Conservation (phyloP, 1,139 yeast genomes). For the Hanseniaspora gamundiae region DNA sequence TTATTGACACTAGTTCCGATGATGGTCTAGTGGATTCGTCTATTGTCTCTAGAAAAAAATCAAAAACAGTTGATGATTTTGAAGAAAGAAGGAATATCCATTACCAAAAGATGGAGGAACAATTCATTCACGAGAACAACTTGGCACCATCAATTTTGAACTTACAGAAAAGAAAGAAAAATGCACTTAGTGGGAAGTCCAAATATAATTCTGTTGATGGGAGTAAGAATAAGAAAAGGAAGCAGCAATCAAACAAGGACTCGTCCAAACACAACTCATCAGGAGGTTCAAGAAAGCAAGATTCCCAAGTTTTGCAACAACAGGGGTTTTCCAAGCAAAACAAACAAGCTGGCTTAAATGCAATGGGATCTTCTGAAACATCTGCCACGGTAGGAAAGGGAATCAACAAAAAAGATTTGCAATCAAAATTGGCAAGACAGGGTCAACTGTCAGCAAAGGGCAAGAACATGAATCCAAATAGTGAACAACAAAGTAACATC, state of each 20-base stretch:
- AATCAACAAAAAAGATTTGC: slow-evolving; percentile 10
- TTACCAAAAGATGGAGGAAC: slow-evolving; percentile 2
- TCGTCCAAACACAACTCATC: not conserved
- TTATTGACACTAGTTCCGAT: slow-evolving; percentile 4
- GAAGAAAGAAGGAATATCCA: slow-evolving; percentile 4
- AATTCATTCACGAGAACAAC: slow-evolving; percentile 4
- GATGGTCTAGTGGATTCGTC: slow-evolving; percentile 3
- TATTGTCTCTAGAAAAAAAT: not conserved
- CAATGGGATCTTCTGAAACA: not conserved
- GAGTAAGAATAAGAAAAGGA: slow-evolving; percentile 5
- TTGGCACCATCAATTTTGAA: slow-evolving; percentile 1
- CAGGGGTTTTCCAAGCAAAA: not conserved
- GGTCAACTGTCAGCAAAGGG: slow-evolving; percentile 10
- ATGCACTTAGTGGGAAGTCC: slow-evolving; percentile 1
- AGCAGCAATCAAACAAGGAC: not conserved
- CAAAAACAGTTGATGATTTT: slow-evolving; percentile 1
- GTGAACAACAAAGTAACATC: slow-evolving; percentile 38
- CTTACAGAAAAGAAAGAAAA: slow-evolving; percentile 3
- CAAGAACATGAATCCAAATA: slow-evolving; percentile 15
- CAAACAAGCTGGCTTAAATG: not conserved
- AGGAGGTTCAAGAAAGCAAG: not conserved
- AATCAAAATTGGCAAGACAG: slow-evolving; percentile 10
- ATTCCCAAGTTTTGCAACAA: slow-evolving; percentile 1
- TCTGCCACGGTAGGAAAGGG: not conserved
- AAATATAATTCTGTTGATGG: not conserved